Conservation (phyloP, 139 green algal genomes). For the Chlamydomonas sphaeroides region DNA sequence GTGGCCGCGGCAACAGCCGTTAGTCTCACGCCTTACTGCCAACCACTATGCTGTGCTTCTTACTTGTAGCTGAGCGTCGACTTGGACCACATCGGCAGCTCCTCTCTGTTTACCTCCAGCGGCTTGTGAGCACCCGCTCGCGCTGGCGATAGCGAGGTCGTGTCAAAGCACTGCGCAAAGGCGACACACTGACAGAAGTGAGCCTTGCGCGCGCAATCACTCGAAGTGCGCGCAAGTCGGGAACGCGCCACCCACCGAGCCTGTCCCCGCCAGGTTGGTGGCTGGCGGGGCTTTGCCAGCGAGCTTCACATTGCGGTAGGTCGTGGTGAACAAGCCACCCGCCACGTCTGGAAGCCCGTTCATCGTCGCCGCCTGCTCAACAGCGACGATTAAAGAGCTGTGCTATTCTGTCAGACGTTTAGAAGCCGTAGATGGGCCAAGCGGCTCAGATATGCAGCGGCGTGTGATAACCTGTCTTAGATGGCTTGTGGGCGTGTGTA, state of each 20-base stretch:
- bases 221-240: too few species aligned
- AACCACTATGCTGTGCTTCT: background rate
- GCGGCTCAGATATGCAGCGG: too few species aligned
- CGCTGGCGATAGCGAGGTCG: slow-evolving; percentile 52
- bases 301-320: slow-evolving; percentile 71
- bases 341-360: slow-evolving; percentile 64
- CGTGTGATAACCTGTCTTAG: too few species aligned
- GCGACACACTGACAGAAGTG: background rate
- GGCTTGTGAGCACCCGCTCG: slow-evolving; percentile 64
- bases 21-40: too few species aligned
- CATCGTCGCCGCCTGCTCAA: slow-evolving; percentile 1
- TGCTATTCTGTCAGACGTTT: too few species aligned
- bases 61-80: slow-evolving; percentile 71
- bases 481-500: too few species aligned
- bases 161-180: slow-evolving; percentile 75
- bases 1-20: too few species aligned
- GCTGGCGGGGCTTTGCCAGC: slow-evolving; percentile 53
- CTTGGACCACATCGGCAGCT: slow-evolving; percentile 72
- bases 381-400: too few species aligned
- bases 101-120: slow-evolving; percentile 45
- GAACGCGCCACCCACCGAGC: slow-evolving; percentile 51
- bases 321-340: slow-evolving; percentile 68
- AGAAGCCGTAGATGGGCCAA: too few species aligned
- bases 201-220: too few species aligned
- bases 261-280: slow-evolving; percentile 60